These are phyloP conservation scores for Aspergillus biplanus DNA, from an alignment of 495 filamentous ascomycete genomes.

Conservation along the genomic window DNA sequence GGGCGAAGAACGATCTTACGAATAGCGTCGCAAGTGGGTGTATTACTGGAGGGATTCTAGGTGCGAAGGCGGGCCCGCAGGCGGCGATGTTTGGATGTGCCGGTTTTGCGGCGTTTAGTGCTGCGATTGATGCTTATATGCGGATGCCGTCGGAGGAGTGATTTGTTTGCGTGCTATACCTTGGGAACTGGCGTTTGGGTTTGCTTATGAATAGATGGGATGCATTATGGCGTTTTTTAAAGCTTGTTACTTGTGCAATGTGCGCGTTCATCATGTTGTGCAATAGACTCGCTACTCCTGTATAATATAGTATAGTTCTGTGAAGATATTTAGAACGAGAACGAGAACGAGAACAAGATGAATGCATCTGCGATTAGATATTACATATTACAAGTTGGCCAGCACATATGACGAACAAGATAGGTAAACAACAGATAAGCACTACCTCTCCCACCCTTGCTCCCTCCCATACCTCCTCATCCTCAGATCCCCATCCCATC, in stretches of 20 bases:
- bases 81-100: constrained; percentile 88
- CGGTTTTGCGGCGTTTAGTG: constrained; percentile 94
- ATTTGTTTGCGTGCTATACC: background rate
- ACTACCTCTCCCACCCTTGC: background rate
- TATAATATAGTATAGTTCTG: constrained; percentile 6
- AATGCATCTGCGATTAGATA: no score
- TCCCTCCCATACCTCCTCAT: constrained; percentile 1
- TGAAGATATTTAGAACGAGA: background rate
- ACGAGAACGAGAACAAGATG: background rate
- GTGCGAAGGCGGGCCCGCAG: constrained; percentile 83
- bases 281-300: constrained; percentile 22
- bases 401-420: no score
- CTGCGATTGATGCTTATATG: constrained; percentile 93
- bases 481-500: background rate
- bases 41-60: constrained; percentile 86
- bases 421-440: no score
- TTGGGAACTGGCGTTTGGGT: constrained; percentile 7
- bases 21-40: constrained; percentile 91
- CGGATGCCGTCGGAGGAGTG: constrained; percentile 55
- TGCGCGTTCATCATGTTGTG: background rate
- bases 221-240: constrained; percentile 16
- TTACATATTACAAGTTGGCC: no score
- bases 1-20: constrained; percentile 90
- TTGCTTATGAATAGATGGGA: constrained; percentile 15
- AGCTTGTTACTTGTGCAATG: background rate